phyloP scores from a whole-genome alignment of 495 filamentous ascomycete genomes.

The Penicillium bialowiezense region DNA sequence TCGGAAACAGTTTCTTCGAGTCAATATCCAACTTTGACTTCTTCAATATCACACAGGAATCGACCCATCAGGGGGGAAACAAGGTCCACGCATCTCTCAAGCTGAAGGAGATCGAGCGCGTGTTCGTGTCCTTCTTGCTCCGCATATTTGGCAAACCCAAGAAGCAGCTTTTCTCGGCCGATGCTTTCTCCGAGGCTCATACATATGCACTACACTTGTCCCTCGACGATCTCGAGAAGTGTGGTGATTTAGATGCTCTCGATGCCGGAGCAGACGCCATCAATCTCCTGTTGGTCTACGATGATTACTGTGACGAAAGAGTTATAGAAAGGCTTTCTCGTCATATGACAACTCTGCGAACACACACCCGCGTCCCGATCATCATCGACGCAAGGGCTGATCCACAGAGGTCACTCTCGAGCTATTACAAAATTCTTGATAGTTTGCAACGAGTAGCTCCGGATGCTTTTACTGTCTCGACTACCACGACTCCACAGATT shows the following conservation, averaged over 20 bases:
- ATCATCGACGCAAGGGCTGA: conserved; percentile 14
- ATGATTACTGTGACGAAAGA: not conserved
- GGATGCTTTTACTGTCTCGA: conserved; percentile 17
- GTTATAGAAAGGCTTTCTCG: conserved; percentile 2
- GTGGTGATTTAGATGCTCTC: conserved; percentile 52
- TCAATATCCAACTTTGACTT: conserved; percentile 68
- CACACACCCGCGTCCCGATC: conserved; percentile 18
- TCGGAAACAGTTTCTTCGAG: conserved; percentile 45
- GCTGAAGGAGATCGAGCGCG: conserved; percentile 40
- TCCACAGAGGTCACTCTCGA: not conserved
- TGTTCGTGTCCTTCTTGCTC: conserved; percentile 23
- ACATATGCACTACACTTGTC: conserved; percentile 58
- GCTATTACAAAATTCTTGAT: conserved; percentile 8
- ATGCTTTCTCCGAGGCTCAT: conserved; percentile 25
- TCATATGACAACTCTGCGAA: conserved; percentile 19
- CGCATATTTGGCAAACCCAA: conserved; percentile 25
- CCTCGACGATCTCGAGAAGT: conserved; percentile 47
- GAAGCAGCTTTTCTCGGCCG: conserved; percentile 7
- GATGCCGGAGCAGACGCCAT: conserved; percentile 61
- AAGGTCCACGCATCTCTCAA: conserved; percentile 14
- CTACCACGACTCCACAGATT: not conserved
- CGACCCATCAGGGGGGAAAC: not conserved
- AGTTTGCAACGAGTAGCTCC: conserved; percentile 19
- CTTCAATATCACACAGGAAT: conserved; percentile 52
- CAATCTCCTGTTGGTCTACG: conserved; percentile 51